A percentile compares a stretch with the other conserved stretches of the same genome.
Conservation (phyloP, 1,284 basidiomycete genomes). For the Sporisorium sorghi region DNA sequence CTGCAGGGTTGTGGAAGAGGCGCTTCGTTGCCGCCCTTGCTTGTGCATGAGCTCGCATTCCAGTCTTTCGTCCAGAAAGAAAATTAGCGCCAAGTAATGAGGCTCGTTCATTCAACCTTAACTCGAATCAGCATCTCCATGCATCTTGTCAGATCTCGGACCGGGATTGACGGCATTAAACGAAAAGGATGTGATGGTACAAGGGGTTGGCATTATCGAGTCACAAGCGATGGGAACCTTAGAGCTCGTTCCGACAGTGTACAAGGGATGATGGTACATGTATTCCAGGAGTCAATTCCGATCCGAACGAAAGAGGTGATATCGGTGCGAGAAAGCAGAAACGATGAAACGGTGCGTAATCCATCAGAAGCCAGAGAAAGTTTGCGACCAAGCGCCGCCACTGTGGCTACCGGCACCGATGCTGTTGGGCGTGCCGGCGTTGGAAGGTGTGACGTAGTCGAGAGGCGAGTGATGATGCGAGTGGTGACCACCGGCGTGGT, state of each 20-base stretch:
- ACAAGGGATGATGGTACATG: neutral
- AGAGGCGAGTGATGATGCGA: constrained; percentile 45
- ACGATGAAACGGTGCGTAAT: no score
- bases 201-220: constrained; percentile 3
- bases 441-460: constrained; percentile 35
- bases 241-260: neutral
- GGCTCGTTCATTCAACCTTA: no score
- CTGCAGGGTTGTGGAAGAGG: no score
- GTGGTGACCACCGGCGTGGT: constrained; percentile 20
- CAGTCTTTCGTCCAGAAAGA: no score
- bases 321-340: neutral
- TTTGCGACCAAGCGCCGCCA: constrained; percentile 34
- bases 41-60: no score
- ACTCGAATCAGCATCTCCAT: no score
- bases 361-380: constrained; percentile 36
- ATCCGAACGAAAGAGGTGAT: neutral
- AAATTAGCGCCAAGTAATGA: no score
- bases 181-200: neutral
- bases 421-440: constrained; percentile 36
- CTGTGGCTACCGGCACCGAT: constrained; percentile 35
- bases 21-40: no score
- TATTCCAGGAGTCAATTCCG: neutral
- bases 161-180: no score
- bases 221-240: neutral
- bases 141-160: no score